phyloP scores from a whole-genome alignment of 257 asterid genomes.

The Handroanthus guayacan region DNA sequence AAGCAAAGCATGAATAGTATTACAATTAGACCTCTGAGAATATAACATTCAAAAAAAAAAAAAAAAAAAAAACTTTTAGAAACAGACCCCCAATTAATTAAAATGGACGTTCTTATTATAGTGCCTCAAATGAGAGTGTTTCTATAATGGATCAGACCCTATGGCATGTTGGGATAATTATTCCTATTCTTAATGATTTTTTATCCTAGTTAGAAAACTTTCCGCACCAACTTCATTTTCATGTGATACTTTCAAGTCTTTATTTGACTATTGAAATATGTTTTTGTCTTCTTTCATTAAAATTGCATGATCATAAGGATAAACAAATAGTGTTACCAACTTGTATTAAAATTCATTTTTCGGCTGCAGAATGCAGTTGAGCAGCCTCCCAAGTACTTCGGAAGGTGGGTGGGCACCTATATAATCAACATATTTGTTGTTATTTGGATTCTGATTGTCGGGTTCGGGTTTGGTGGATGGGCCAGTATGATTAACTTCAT shows the following conservation, averaged over 20 bases:
- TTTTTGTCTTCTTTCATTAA: background rate
- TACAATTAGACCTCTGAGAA: too few relatives aligned
- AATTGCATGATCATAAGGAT: background rate
- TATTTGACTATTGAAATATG: background rate
- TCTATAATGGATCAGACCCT: too few relatives aligned
- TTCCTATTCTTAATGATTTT: background rate
- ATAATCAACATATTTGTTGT: constrained; percentile 79
- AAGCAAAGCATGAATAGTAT: too few relatives aligned
- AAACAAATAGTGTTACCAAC: background rate
- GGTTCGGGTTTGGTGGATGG: constrained; percentile 98
- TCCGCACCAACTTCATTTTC: background rate
- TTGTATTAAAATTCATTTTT: background rate
- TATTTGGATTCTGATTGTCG: constrained; percentile 85
- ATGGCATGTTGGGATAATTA: too few relatives aligned
- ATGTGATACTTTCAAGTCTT: background rate
- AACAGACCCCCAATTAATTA: too few relatives aligned
- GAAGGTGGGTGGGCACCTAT: constrained; percentile 84
- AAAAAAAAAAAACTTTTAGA: too few relatives aligned
- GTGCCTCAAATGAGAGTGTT: too few relatives aligned
- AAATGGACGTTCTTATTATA: too few relatives aligned
- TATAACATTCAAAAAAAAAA: too few relatives aligned
- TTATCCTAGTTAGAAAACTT: background rate
- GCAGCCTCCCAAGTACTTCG: constrained; percentile 81
- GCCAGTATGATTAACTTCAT: constrained; percentile 84
- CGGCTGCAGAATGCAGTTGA: constrained; percentile 85